Evolutionary conservation across 1,284 basidiomycete genomes (phyloP).

Genomic region (Cystobasidiaceae sp.): DNA sequence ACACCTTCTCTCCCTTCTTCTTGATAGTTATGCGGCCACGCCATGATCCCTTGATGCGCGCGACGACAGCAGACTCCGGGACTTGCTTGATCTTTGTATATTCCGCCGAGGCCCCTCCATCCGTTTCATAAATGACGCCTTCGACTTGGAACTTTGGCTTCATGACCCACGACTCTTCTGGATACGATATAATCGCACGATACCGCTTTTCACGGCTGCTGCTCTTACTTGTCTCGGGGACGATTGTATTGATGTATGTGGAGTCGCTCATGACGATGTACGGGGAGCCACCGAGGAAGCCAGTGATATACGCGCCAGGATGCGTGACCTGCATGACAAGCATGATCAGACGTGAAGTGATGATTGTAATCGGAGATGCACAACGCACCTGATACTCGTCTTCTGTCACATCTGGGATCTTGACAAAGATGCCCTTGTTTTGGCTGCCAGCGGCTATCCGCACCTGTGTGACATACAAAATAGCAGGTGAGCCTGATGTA

Average conservation of each 20-base stretch:
- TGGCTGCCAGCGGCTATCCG: slow-evolving; percentile 73
- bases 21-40: slow-evolving; percentile 74
- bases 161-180: slow-evolving; percentile 96
- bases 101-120: slow-evolving; percentile 51
- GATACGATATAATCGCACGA: slow-evolving; percentile 83
- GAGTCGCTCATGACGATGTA: slow-evolving; percentile 81
- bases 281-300: slow-evolving; percentile 79
- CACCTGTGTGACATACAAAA: slow-evolving; percentile 51
- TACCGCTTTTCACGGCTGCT: slow-evolving; percentile 53
- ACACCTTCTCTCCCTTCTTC: slow-evolving; percentile 57
- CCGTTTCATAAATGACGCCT: slow-evolving; percentile 80
- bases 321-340: slow-evolving; percentile 66
- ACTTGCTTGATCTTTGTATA: slow-evolving; percentile 84
- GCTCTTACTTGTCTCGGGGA: slow-evolving; percentile 52
- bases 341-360: background rate
- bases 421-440: slow-evolving; percentile 84
- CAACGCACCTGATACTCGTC: slow-evolving; percentile 53
- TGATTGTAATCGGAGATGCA: background rate
- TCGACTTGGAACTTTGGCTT: slow-evolving; percentile 80
- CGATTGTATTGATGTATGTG: slow-evolving; percentile 65
- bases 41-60: slow-evolving; percentile 85
- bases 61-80: slow-evolving; percentile 69
- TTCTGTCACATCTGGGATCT: slow-evolving; percentile 59
- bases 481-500: background rate
- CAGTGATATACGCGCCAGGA: slow-evolving; percentile 83